phyloP scores from a whole-genome alignment of 1,284 basidiomycete species.

The Tremellales sp. region DNA sequence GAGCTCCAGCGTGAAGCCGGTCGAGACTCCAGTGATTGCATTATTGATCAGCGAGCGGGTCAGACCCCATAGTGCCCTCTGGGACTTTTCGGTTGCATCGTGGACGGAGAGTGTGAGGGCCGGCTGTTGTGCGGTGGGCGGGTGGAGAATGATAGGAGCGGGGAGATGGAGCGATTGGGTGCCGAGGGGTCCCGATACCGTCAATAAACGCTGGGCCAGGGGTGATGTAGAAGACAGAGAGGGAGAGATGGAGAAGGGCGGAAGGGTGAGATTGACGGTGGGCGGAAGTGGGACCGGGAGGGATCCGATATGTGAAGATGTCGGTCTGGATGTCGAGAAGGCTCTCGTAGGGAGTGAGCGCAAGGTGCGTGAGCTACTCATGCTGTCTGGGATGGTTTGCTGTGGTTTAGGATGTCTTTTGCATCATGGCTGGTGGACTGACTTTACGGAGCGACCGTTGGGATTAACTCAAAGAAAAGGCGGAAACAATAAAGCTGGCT shows the following conservation, averaged over 20 bases:
- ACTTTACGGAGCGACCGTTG: conserved; percentile 2
- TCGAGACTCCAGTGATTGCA: conserved; percentile 82
- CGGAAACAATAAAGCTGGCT: neutral
- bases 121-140: conserved; percentile 16
- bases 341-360: conserved; percentile 4
- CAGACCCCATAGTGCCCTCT: conserved; percentile 88
- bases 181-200: conserved; percentile 72
- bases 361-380: conserved; percentile 11
- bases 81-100: conserved; percentile 66
- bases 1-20: conserved; percentile 77
- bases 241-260: conserved; percentile 31
- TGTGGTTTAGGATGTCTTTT: too few species aligned
- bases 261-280: conserved; percentile 59
- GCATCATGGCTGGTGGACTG: neutral
- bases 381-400: conserved; percentile 3
- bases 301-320: conserved; percentile 66
- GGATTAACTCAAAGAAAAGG: neutral
- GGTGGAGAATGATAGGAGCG: conserved; percentile 55
- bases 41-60: conserved; percentile 86
- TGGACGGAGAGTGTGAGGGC: conserved; percentile 59
- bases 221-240: conserved; percentile 20
- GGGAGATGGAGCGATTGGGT: conserved; percentile 64
- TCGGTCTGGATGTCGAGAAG: conserved; percentile 27
- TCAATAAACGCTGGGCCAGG: conserved; percentile 26
- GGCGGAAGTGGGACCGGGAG: conserved; percentile 69